These are phyloP conservation scores for Cyclotella sp. DNA, from an alignment of 108 stramenopile genomes.

Conservation along the genomic window DNA sequence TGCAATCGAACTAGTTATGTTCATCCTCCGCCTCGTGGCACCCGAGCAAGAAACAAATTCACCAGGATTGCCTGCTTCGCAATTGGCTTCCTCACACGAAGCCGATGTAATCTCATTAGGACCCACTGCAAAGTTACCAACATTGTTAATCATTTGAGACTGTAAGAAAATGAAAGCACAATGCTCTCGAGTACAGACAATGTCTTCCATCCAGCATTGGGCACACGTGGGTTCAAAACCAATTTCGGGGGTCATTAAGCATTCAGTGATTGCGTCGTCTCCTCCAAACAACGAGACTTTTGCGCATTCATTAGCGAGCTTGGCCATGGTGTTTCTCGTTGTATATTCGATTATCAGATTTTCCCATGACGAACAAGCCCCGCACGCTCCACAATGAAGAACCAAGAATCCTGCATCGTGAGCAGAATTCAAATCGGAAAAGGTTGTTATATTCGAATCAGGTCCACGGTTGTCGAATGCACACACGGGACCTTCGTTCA, in stretches of 20 bases:
- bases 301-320: slow-evolving; percentile 41
- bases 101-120: slow-evolving; percentile 56
- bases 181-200: slow-evolving; percentile 59
- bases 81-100: slow-evolving; percentile 54
- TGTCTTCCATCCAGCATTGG: slow-evolving; percentile 61
- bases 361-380: slow-evolving; percentile 58
- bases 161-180: slow-evolving; percentile 65
- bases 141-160: slow-evolving; percentile 53
- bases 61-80: slow-evolving; percentile 49
- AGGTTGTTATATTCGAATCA: slow-evolving; percentile 59
- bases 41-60: slow-evolving; percentile 46
- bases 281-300: slow-evolving; percentile 52
- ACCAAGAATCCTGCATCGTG: slow-evolving; percentile 52
- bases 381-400: slow-evolving; percentile 65
- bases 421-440: slow-evolving; percentile 45
- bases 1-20: slow-evolving; percentile 49
- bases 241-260: slow-evolving; percentile 46
- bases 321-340: slow-evolving; percentile 39
- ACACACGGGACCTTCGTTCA: slow-evolving; percentile 57
- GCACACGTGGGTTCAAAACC: slow-evolving; percentile 56
- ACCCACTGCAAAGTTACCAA: slow-evolving; percentile 56
- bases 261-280: slow-evolving; percentile 50
- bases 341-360: slow-evolving; percentile 55
- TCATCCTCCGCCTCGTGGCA: slow-evolving; percentile 56
- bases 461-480: slow-evolving; percentile 58